These are phyloP conservation scores for Pedinophyceae sp. DNA, from an alignment of 139 green algal genomes.

Conservation along the genomic window DNA sequence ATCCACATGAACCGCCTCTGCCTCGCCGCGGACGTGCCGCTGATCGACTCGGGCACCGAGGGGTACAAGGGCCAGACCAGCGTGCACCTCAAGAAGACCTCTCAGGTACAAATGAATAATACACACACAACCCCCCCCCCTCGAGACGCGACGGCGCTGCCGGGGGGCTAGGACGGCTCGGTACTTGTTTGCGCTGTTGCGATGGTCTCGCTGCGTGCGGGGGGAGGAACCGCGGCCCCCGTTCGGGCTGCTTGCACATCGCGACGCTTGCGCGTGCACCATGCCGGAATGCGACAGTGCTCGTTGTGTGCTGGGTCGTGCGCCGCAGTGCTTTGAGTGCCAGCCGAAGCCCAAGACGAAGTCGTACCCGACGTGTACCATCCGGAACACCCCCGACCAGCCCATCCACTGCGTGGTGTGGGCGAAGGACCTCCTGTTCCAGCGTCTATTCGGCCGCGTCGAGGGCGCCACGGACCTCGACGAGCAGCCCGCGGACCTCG, in stretches of 20 bases:
- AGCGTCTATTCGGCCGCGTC: slow-evolving; percentile 61
- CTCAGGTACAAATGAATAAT: background rate
- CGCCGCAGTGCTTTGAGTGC: slow-evolving; percentile 93
- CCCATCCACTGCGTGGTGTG: slow-evolving; percentile 96
- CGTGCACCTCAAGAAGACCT: slow-evolving; percentile 1
- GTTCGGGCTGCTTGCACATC: no score
- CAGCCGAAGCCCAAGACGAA: slow-evolving; percentile 67
- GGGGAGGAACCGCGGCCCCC: no score
- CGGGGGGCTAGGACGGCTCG: no score
- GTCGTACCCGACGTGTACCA: slow-evolving; percentile 90
- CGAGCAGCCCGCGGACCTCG: slow-evolving; percentile 21
- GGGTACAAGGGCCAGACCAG: slow-evolving; percentile 72
- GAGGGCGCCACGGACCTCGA: slow-evolving; percentile 18
- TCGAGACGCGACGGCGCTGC: no score
- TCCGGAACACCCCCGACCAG: slow-evolving; percentile 94
- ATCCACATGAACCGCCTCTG: slow-evolving; percentile 84
- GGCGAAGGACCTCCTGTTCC: slow-evolving; percentile 95
- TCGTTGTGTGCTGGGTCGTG: slow-evolving; percentile 44
- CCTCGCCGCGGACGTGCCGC: slow-evolving; percentile 63
- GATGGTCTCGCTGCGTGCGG: no score
- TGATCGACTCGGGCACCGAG: slow-evolving; percentile 87
- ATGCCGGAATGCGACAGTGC: no score
- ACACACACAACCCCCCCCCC: no score
- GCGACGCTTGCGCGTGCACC: no score
- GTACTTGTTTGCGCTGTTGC: no score